Base-by-base conservation (phyloP, 805 yeast genomes). In the Maudiozyma barnettii region DNA sequence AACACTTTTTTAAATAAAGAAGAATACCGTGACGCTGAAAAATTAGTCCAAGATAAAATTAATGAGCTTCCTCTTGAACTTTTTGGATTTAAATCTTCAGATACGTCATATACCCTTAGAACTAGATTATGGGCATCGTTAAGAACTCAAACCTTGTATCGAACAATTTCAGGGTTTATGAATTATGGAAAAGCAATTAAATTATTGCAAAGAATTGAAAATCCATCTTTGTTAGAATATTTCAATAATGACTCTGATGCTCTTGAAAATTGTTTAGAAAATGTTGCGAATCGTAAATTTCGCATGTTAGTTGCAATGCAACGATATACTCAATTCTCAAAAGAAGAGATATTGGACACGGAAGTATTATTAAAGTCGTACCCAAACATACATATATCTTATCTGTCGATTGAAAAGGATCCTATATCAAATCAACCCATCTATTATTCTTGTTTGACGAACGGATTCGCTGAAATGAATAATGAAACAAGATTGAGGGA, bases 91-190 rank as follows among this genome's bases (percentile, higher is more conserved):
- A 82, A 79, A 52, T 70, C 77, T 21, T 75, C 88, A 1, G 72
- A 78, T 2, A 81, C 84, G 0, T 81, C 79, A 47, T 78, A 75
- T 54, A 74, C 78, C 2, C 60, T 83, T 51, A 69, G 95, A 61
- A 87, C 95, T 0, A 72, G 95, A 58, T 74, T 87, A 2, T 88
- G 96, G 96, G 85, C 95, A 0, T 85, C 95, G 0, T 66, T 84
- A 46, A 72, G 95, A 57, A 77, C 86, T 2, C 96, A 88, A 59
- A 88, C 96, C 0, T 69, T 88, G 46, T 89, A 82, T 58, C 70
- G 96, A 37, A 88, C 96, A 0, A 72, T 86, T 2, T 78, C 90
- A 0, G 96, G 96, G 0, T 87, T 89, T 58, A 77, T 77, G 77
- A 87, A 87, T 60, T 88, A 88, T 59, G 70, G 76, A 13, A 74